Conservation (phyloP, 208 protist genomes). For the Acanthamoeba royreba region DNA sequence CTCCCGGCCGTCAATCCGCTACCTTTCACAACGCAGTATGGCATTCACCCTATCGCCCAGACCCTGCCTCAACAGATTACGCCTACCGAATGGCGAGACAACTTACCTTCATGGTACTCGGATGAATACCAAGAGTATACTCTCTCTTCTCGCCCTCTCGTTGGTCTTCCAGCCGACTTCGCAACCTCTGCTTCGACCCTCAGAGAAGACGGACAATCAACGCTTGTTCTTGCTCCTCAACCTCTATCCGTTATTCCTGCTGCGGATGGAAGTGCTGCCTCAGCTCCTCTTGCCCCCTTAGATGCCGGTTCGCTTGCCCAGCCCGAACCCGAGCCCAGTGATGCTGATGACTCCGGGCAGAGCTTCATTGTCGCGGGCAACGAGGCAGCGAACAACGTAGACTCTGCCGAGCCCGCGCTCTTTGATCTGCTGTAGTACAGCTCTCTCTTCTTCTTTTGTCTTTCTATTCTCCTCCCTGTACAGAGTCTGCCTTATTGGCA, state of each 20-base stretch:
- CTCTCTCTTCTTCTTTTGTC: too few relatives aligned
- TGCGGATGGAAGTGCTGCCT: background rate
- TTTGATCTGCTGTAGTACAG: too few relatives aligned
- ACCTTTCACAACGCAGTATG: slow-evolving; percentile 1
- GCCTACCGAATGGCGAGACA: background rate
- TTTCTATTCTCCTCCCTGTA: too few relatives aligned
- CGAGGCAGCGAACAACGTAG: background rate
- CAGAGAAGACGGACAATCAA: background rate
- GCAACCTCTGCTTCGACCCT: background rate
- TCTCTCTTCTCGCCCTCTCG: background rate
- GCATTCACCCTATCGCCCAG: slow-evolving; percentile 2
- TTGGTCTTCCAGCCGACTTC: background rate
- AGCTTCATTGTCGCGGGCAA: background rate
- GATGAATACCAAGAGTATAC: background rate
- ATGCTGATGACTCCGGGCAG: background rate
- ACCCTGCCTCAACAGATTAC: background rate
- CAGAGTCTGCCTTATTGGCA: too few relatives aligned
- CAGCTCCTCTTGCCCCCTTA: background rate
- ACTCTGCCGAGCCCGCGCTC: background rate
- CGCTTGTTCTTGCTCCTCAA: background rate
- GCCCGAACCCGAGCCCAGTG: background rate
- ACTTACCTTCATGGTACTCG: background rate
- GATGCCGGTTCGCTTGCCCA: background rate
- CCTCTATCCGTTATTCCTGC: background rate
- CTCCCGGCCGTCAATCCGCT: background rate